Conservation (phyloP, 2,329 filamentous ascomycete genomes). For the Epichloe baconii region DNA sequence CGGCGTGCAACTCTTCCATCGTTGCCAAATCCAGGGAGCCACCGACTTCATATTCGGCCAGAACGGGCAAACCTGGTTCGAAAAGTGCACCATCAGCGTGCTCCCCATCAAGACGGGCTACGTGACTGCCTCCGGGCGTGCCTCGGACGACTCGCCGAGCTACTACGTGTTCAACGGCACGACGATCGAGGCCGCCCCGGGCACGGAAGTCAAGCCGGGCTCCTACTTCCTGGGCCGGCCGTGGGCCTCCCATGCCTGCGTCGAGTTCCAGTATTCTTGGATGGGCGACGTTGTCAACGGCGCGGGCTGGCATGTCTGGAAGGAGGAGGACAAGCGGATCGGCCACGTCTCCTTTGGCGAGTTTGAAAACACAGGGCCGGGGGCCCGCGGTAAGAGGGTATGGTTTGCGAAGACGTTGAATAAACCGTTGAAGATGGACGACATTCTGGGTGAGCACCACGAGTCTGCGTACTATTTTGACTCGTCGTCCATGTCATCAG, state of each 20-base stretch:
- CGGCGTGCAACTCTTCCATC: conserved; percentile 33
- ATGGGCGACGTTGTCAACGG: background rate
- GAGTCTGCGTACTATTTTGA: background rate
- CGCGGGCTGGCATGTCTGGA: background rate
- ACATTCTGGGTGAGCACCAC: background rate
- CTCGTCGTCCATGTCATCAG: background rate
- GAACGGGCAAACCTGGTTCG: conserved; percentile 27
- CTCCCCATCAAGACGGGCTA: background rate
- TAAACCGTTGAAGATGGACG: background rate
- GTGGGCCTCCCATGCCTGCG: background rate
- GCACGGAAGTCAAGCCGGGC: background rate
- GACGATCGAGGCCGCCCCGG: background rate
- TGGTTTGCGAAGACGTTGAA: background rate
- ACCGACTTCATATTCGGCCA: conserved; percentile 30
- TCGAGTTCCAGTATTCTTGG: background rate
- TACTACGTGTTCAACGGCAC: background rate
- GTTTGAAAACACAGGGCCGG: background rate
- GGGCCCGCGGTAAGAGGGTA: background rate
- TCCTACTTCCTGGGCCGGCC: background rate
- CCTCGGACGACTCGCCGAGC: background rate
- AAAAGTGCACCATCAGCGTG: conserved; percentile 15
- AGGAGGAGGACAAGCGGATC: background rate
- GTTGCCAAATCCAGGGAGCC: conserved; percentile 30
- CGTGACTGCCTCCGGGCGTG: background rate
- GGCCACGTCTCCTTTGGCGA: background rate